phyloP scores from a whole-genome alignment of 352 stramenopile species.

The Peronospora farinosa region DNA sequence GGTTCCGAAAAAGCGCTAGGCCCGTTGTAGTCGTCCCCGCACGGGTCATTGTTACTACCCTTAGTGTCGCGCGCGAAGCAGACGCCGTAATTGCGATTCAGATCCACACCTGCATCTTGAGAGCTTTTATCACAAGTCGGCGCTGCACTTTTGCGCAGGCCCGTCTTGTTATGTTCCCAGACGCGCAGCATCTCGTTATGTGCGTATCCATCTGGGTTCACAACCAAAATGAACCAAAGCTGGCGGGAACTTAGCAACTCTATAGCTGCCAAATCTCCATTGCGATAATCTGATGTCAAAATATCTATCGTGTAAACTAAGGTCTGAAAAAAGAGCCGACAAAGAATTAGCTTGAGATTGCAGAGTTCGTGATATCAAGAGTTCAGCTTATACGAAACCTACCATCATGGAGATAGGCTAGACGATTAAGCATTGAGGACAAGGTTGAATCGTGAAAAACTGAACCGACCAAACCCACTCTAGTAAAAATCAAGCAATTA shows the following conservation, averaged over 20 bases:
- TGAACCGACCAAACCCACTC: neutral
- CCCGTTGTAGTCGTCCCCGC: constrained; percentile 71
- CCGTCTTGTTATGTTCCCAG: constrained; percentile 40
- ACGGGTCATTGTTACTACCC: constrained; percentile 60
- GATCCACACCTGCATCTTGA: constrained; percentile 54
- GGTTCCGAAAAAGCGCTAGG: constrained; percentile 69
- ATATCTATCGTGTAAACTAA: constrained; percentile 80
- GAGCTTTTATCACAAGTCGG: constrained; percentile 28
- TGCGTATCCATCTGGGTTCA: constrained; percentile 80
- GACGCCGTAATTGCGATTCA: constrained; percentile 84
- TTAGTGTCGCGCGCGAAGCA: constrained; percentile 60
- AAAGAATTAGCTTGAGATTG: constrained; percentile 4
- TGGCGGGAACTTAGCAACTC: constrained; percentile 59
- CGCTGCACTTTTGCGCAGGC: constrained; percentile 67
- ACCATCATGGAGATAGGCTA: constrained; percentile 87
- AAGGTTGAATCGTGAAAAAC: neutral
- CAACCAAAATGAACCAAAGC: constrained; percentile 78
- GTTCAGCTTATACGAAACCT: constrained; percentile 3
- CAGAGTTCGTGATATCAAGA: neutral
- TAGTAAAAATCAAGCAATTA: constrained; percentile 10
- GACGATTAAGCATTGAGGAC: neutral
- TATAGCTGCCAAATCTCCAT: constrained; percentile 47
- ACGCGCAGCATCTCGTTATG: constrained; percentile 59
- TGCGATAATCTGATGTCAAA: constrained; percentile 47
- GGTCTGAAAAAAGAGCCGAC: constrained; percentile 32